These are phyloP conservation scores for Corymbia maculata DNA, from an alignment of 345 rosid genomes.

Conservation along the genomic window DNA sequence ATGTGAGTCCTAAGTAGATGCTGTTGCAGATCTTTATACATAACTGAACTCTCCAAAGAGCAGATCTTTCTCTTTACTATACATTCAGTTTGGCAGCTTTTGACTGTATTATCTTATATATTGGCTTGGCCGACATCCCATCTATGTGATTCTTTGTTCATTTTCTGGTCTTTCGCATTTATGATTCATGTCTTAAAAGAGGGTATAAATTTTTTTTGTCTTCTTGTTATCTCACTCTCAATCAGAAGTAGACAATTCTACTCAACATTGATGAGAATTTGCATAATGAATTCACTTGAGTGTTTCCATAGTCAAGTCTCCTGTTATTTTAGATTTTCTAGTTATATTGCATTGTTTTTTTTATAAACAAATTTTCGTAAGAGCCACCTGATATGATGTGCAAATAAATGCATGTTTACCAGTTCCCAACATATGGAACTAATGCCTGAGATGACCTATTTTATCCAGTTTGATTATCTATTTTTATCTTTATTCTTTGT, in stretches of 20 bases:
- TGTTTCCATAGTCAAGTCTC: neutral
- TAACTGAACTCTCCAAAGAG: neutral
- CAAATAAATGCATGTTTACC: too few relatives aligned
- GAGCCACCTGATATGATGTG: neutral
- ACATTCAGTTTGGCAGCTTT: neutral
- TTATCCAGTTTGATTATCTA: neutral
- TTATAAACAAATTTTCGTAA: neutral
- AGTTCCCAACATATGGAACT: neutral
- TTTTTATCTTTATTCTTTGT: neutral
- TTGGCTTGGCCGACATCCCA: neutral
- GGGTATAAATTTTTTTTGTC: neutral
- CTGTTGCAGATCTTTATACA: neutral
- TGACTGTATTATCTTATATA: neutral
- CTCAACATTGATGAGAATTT: neutral
- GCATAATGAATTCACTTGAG: neutral
- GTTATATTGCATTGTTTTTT: neutral
- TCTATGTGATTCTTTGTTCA: neutral
- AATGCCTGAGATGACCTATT: neutral
- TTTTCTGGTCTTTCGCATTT: neutral
- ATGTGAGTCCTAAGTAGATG: constrained; percentile 29
- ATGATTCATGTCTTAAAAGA: neutral
- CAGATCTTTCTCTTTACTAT: neutral
- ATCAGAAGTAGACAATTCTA: neutral
- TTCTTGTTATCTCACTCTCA: neutral
- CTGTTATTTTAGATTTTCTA: neutral